These are phyloP conservation scores for Ganoderma lingzhi DNA, from an alignment of 1,284 basidiomycete species.

Conservation along the genomic window DNA sequence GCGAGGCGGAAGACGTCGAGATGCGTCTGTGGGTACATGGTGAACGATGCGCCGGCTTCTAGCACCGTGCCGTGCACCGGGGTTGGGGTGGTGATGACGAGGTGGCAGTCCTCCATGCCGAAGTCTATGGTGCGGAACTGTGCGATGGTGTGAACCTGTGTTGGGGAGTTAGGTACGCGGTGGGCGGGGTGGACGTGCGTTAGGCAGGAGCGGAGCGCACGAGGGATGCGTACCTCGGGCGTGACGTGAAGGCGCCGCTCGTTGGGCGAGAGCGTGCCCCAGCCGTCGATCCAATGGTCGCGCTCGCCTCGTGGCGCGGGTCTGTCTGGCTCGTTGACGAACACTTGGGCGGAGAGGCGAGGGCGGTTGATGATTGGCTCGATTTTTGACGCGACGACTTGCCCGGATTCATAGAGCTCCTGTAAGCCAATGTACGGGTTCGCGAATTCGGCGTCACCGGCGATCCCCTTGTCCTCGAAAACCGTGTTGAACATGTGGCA, in stretches of 20 bases:
- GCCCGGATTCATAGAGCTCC: conserved; percentile 23
- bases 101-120: conserved; percentile 34
- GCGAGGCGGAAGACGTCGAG: conserved; percentile 28
- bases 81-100: background rate
- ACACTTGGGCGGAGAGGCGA: conserved; percentile 27
- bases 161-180: background rate
- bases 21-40: conserved; percentile 11
- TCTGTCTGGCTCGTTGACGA: conserved; percentile 20
- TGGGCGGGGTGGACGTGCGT: background rate
- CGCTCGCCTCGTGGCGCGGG: conserved; percentile 8
- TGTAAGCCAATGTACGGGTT: conserved; percentile 29
- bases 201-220: background rate
- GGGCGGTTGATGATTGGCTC: conserved; percentile 26
- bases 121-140: conserved; percentile 35
- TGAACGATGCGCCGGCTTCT: conserved; percentile 15
- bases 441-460: conserved; percentile 21
- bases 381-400: conserved; percentile 15
- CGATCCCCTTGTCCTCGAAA: conserved; percentile 17
- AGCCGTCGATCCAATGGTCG: conserved; percentile 5
- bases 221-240: background rate
- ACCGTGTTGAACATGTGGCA: conserved; percentile 21
- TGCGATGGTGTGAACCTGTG: conserved; percentile 18
- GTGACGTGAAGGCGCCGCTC: conserved; percentile 17
- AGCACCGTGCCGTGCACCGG: background rate
- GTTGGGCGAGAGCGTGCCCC: conserved; percentile 12